These are phyloP conservation scores for Metschnikowia shivogae DNA, from an alignment of 805 yeast genomes.

Conservation along the genomic window DNA sequence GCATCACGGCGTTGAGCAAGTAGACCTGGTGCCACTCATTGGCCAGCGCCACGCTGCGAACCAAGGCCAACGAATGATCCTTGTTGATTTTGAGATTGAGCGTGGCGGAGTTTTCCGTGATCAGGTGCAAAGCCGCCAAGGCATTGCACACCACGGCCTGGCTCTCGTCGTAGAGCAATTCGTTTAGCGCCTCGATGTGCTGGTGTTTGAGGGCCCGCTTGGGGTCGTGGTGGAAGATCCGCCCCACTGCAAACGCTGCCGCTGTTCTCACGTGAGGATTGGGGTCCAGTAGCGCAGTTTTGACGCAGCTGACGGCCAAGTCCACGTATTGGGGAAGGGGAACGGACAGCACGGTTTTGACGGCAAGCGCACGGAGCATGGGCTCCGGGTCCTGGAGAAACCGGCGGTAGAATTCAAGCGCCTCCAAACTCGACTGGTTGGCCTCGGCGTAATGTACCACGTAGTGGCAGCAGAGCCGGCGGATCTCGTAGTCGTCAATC, in stretches of 20 bases:
- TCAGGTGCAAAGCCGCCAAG: slow-evolving; percentile 58
- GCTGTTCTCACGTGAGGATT: slow-evolving; percentile 63
- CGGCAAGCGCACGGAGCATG: slow-evolving; percentile 52
- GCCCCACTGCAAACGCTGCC: slow-evolving; percentile 67
- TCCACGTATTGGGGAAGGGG: slow-evolving; percentile 49
- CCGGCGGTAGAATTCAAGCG: slow-evolving; percentile 50
- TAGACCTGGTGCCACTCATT: slow-evolving; percentile 75
- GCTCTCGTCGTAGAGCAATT: slow-evolving; percentile 51
- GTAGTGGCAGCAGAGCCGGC: slow-evolving; percentile 67
- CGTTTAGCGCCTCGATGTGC: slow-evolving; percentile 48
- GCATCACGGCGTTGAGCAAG: slow-evolving; percentile 59
- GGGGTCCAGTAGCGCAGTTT: slow-evolving; percentile 34
- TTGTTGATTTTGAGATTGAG: slow-evolving; percentile 53
- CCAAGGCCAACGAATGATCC: slow-evolving; percentile 34
- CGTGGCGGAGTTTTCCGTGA: slow-evolving; percentile 53
- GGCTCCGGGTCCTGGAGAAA: slow-evolving; percentile 52
- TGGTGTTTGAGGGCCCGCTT: slow-evolving; percentile 39
- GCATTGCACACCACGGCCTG: slow-evolving; percentile 68
- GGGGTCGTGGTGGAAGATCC: slow-evolving; percentile 56
- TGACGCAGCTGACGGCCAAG: slow-evolving; percentile 42
- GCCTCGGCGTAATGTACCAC: slow-evolving; percentile 56
- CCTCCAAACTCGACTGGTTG: slow-evolving; percentile 53
- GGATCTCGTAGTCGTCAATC: slow-evolving; percentile 59
- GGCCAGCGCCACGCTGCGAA: slow-evolving; percentile 31
- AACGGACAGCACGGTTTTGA: slow-evolving; percentile 61